Evolutionary conservation across 805 yeast genomes (phyloP).

Genomic region (Yarrowia keelungensis): DNA sequence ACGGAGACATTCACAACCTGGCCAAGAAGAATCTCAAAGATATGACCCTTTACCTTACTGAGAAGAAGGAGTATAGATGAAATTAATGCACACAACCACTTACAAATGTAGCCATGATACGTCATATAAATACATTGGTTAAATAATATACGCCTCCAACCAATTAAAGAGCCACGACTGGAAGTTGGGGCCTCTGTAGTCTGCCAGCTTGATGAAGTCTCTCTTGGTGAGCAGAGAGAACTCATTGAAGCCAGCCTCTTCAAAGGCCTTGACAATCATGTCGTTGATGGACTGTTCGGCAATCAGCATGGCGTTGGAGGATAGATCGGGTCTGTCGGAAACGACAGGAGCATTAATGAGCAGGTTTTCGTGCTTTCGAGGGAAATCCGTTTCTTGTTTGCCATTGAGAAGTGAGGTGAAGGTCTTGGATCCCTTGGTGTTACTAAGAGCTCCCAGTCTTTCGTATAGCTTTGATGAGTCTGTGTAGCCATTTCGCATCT

Average conservation of each 20-base stretch:
- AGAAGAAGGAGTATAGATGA: background rate
- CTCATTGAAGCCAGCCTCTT: constrained; percentile 27
- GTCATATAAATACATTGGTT: constrained; percentile 14
- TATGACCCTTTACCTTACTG: constrained; percentile 4
- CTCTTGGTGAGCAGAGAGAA: constrained; percentile 14
- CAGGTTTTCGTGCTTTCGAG: constrained; percentile 26
- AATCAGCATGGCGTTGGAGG: constrained; percentile 21
- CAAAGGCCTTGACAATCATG: constrained; percentile 24
- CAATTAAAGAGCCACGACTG: constrained; percentile 36
- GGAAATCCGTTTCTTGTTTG: constrained; percentile 9
- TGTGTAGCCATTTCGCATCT: constrained; percentile 25
- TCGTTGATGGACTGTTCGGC: constrained; percentile 37
- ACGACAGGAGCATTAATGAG: constrained; percentile 30
- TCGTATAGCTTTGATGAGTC: constrained; percentile 17
- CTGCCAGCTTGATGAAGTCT: constrained; percentile 17
- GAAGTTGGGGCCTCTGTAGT: constrained; percentile 9
- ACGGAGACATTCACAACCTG: constrained; percentile 7
- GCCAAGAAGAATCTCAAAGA: constrained; percentile 26
- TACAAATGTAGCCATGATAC: background rate
- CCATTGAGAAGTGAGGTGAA: background rate
- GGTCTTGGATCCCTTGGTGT: background rate
- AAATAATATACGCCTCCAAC: constrained; percentile 34
- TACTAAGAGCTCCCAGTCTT: constrained; percentile 25
- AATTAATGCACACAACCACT: background rate
- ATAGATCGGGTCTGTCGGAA: constrained; percentile 2